Conservation (phyloP, 2,329 filamentous ascomycete species). For the Rhinocladiella mackenziei region DNA sequence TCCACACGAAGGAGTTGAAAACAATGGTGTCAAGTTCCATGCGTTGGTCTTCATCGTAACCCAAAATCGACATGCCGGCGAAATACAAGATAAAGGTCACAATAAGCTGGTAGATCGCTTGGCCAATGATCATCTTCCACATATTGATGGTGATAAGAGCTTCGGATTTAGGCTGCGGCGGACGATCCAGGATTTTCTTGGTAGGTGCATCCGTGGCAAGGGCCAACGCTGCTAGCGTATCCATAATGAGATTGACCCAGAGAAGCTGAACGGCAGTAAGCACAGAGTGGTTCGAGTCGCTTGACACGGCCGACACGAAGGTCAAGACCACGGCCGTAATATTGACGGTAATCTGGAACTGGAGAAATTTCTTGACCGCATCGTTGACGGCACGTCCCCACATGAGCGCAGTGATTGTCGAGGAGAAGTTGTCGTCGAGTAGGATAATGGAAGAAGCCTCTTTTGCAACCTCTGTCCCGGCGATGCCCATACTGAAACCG, state of each 20-base stretch:
- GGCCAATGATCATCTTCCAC: slow-evolving; percentile 99
- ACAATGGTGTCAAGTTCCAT: slow-evolving; percentile 71
- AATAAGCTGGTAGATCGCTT: slow-evolving; percentile 80
- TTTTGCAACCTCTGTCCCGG: slow-evolving; percentile 64
- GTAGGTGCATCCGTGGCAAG: slow-evolving; percentile 87
- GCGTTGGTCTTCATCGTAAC: slow-evolving; percentile 46
- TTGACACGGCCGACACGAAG: slow-evolving; percentile 80
- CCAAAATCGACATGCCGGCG: slow-evolving; percentile 59
- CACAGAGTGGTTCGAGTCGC: slow-evolving; percentile 64
- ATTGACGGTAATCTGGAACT: slow-evolving; percentile 72
- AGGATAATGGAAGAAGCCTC: slow-evolving; percentile 66
- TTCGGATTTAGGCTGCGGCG: slow-evolving; percentile 70
- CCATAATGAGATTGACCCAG: slow-evolving; percentile 98
- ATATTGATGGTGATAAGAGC: slow-evolving; percentile 81
- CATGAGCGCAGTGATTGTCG: slow-evolving; percentile 63
- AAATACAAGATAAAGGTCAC: slow-evolving; percentile 81
- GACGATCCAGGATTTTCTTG: slow-evolving; percentile 72
- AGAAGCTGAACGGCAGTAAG: slow-evolving; percentile 85
- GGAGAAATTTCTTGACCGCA: slow-evolving; percentile 63
- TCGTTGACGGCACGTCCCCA: slow-evolving; percentile 69
- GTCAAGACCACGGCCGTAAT: slow-evolving; percentile 84
- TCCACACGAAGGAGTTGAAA: slow-evolving; percentile 99
- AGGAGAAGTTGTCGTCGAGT: slow-evolving; percentile 62
- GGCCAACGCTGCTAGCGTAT: slow-evolving; percentile 84
- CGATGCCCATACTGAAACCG: slow-evolving; percentile 65